Evolutionary conservation across 1,139 yeast genomes (phyloP), one percentile per base, ranked within the genome.

Genomic region (Yamadazyma membranifaciens): DNA sequence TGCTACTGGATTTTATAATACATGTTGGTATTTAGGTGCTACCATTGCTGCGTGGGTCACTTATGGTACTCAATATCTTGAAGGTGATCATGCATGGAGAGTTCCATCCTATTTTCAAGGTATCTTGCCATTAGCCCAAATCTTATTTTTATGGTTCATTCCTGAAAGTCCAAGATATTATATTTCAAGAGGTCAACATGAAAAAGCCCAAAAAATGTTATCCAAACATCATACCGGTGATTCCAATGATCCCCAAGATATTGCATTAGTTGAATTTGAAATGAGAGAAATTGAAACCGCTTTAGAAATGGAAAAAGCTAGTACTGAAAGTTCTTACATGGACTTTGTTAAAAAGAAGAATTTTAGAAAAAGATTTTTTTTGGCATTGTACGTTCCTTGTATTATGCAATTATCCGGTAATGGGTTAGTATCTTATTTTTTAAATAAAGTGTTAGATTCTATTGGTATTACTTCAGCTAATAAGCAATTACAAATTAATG

Each of bases 1-100:
- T 17, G 53, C 65, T 27, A 75, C 81, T 22, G 62, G 75, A 20
- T 56, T 67, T 36, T 78, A 69, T 54, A 75, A 73, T 61, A 73
- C 37, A 51, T 81, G 55, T 59, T 74, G 77, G 74, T 66, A 57
- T 69, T 50, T 76, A 36, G 84, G 84, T 33, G 75, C 82, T 9
- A 56, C 74, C 30, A 50, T 79, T 36, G 82, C 83, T 6, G 76
- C 84, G 2, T 69, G 80, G 75, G 65, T 73, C 29, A 67, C 79
- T 2, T 74, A 65, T 46, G 81, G 80, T 38, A 67, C 78, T 12
- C 62, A 67, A 43, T 53, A 56, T 15, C 47, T 42, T 31, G 12
- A 12, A 9, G 41, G 39, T 33, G 26, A 31, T 16, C 27, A 33
- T 14, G 55, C 69, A 11, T 74, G 79, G 79, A 63, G 67, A 49